Percentiles rank a stretch among this genome's conserved stretches.
Conservation (phyloP, 1,139 yeast genomes). For the Candida tunisiensis region DNA sequence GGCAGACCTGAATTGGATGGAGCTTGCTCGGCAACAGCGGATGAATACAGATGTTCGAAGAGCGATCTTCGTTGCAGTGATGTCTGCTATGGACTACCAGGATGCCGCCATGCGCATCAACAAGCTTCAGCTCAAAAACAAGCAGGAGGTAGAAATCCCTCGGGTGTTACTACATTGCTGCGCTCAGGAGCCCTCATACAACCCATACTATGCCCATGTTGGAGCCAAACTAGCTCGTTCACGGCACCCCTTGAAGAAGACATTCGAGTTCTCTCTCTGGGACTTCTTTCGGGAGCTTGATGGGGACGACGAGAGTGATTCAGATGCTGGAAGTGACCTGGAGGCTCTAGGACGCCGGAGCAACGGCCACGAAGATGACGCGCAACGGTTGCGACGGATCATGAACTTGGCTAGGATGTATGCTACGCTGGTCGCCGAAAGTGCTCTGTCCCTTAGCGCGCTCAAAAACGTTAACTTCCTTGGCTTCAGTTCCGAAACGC, state of each 20-base stretch:
- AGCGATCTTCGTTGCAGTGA: constrained; percentile 81
- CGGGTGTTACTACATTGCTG: constrained; percentile 75
- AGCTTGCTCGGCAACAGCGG: constrained; percentile 67
- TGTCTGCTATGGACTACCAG: constrained; percentile 86
- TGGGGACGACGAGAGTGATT: constrained; percentile 27
- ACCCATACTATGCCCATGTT: constrained; percentile 78
- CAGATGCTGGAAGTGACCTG: constrained; percentile 14
- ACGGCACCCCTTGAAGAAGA: constrained; percentile 53
- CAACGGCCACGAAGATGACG: constrained; percentile 17
- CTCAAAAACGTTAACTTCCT: constrained; percentile 62
- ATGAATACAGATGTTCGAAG: constrained; percentile 94
- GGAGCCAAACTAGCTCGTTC: constrained; percentile 60
- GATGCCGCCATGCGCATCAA: constrained; percentile 77
- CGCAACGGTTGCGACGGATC: constrained; percentile 36
- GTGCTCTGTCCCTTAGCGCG: constrained; percentile 53
- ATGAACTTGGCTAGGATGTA: constrained; percentile 67
- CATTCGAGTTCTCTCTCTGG: constrained; percentile 85
- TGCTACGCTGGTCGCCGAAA: constrained; percentile 60
- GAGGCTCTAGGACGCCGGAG: constrained; percentile 3
- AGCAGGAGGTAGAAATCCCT: constrained; percentile 85
- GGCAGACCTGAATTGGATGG: constrained; percentile 79
- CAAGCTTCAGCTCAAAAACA: constrained; percentile 56
- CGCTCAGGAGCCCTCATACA: constrained; percentile 65
- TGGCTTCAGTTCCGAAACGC: constrained; percentile 48
- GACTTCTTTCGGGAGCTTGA: constrained; percentile 66